A percentile compares a stretch with the other conserved stretches of the same genome.
These are phyloP conservation scores for Exophiala dermatitidis DNA, from an alignment of 2,329 filamentous ascomycete genomes.

Conservation along the genomic window DNA sequence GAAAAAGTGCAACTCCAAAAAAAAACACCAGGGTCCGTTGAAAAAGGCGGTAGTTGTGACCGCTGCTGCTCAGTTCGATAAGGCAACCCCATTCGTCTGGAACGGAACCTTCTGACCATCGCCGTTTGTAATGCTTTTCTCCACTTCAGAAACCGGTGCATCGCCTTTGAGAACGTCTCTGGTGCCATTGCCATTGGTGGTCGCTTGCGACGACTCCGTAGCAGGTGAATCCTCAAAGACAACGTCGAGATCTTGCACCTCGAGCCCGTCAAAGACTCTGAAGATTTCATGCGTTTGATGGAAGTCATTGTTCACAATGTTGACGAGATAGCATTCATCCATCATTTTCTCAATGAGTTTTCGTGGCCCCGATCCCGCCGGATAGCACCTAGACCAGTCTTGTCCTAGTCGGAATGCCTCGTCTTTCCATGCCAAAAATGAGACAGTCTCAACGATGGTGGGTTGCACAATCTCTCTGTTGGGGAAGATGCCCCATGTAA, in stretches of 20 bases:
- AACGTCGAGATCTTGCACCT: constrained; percentile 58
- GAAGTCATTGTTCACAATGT: constrained; percentile 99
- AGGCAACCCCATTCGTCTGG: constrained; percentile 9
- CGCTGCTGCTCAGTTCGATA: constrained; percentile 5
- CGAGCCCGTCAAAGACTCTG: constrained; percentile 71
- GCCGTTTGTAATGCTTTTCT: constrained; percentile 11
- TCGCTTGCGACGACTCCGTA: not conserved
- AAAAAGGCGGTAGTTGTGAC: not conserved
- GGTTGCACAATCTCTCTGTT: constrained; percentile 99
- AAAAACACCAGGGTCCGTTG: no score
- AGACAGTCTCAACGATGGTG: constrained; percentile 97
- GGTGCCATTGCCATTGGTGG: constrained; percentile 8
- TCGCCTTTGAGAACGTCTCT: constrained; percentile 18
- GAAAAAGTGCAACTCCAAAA: not conserved
- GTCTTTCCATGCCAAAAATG: constrained; percentile 97
- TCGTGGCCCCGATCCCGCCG: constrained; percentile 66
- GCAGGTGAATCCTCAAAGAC: constrained; percentile 22
- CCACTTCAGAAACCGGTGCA: constrained; percentile 6
- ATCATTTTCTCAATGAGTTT: constrained; percentile 74
- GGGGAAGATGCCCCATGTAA: constrained; percentile 98
- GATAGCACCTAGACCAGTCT: constrained; percentile 91
- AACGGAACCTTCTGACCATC: constrained; percentile 15
- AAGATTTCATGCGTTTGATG: constrained; percentile 76
- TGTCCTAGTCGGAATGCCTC: constrained; percentile 88
- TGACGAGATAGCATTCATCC: constrained; percentile 87